These are phyloP conservation scores for Arabidopsis hybrid DNA, from an alignment of 441 rosid species.

Conservation along the genomic window DNA sequence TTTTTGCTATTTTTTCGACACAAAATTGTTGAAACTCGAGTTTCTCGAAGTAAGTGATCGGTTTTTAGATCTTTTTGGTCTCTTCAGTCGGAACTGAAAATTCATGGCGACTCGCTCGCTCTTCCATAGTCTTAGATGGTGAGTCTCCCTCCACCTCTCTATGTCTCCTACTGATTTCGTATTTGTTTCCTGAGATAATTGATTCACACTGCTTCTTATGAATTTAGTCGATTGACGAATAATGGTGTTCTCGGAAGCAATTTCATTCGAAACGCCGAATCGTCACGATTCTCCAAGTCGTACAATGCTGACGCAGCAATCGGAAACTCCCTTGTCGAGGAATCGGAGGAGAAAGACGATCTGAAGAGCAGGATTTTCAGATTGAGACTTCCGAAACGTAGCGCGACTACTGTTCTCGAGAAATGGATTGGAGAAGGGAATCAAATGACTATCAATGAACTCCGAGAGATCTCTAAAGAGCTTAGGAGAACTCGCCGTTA, in stretches of 20 bases:
- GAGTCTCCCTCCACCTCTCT: not conserved
- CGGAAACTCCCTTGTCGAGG: conserved; percentile 50
- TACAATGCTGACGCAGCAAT: conserved; percentile 54
- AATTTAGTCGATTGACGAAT: conserved; percentile 41
- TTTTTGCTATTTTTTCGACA: no score
- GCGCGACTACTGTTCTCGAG: conserved; percentile 74
- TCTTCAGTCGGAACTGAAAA: not conserved
- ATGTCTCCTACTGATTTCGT: not conserved
- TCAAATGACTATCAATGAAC: conserved; percentile 56
- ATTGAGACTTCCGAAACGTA: conserved; percentile 84
- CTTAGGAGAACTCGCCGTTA: conserved; percentile 74
- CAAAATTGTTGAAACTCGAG: no score
- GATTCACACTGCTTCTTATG: conserved; percentile 9
- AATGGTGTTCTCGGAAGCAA: conserved; percentile 37
- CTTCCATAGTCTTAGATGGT: conserved; percentile 41
- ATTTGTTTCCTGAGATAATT: conserved; percentile 4
- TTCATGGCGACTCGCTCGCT: conserved; percentile 48
- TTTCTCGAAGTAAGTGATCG: not conserved
- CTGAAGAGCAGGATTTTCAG: conserved; percentile 77
- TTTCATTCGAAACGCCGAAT: conserved; percentile 26
- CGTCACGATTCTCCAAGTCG: conserved; percentile 21
- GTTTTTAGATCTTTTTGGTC: not conserved
- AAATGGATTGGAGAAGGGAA: conserved; percentile 89
- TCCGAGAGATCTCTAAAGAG: conserved; percentile 76
- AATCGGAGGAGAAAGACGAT: conserved; percentile 56